Percentiles rank a stretch among this genome's conserved stretches.
Conservation (phyloP, 768 basidiomycete genomes). For the Boletellus sp. region DNA sequence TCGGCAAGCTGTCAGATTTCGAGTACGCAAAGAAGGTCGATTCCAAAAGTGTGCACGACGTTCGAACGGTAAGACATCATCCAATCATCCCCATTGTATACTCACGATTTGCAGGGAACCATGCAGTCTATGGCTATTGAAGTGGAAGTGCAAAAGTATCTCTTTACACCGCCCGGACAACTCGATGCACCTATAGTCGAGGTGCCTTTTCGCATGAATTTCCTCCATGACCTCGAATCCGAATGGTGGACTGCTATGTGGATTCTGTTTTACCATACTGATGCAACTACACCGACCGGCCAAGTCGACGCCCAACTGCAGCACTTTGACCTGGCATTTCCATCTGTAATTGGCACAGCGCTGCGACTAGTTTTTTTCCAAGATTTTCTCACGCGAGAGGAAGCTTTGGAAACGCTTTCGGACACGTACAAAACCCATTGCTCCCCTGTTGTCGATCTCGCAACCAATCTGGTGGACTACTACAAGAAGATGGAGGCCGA, state of each 20-base stretch:
- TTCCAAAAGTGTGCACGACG: not conserved
- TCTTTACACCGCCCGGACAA: not conserved
- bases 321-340: not conserved
- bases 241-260: conserved; percentile 10
- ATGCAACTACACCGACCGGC: not conserved
- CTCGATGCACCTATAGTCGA: not conserved
- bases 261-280: conserved; percentile 1
- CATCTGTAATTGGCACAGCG: not conserved
- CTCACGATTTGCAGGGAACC: conserved; percentile 7
- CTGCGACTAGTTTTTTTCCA: not conserved
- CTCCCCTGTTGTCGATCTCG: not conserved
- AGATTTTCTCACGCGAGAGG: not conserved
- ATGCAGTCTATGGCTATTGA: conserved; percentile 13
- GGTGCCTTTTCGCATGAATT: conserved; percentile 13
- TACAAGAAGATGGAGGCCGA: no score
- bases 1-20: conserved; percentile 12
- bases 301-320: not conserved
- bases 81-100: not conserved
- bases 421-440: not conserved
- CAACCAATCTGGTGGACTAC: not conserved
- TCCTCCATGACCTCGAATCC: conserved; percentile 14
- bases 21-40: conserved; percentile 7
- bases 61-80: conserved; percentile 7
- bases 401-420: not conserved
- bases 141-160: not conserved